Conservation (phyloP, 192 early-diverging fungal genomes). For the Mortierella hygrophila region DNA sequence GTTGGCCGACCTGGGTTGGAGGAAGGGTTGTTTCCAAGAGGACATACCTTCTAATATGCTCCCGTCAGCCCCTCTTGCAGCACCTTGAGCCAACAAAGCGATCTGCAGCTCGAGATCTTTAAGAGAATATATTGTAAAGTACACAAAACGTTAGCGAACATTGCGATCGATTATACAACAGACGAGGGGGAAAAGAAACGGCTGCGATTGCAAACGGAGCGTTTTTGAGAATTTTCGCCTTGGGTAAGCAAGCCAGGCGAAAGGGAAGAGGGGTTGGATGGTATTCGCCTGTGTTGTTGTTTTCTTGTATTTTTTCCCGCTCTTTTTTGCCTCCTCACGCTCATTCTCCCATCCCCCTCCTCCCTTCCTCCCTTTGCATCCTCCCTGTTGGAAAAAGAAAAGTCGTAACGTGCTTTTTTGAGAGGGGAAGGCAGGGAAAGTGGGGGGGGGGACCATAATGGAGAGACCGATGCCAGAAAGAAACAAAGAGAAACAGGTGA, state of each 20-base stretch:
- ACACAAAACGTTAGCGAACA: neutral
- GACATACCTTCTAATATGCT: constrained; percentile 43
- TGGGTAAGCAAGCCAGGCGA: constrained; percentile 1
- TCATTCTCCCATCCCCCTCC: neutral
- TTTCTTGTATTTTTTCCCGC: constrained; percentile 21
- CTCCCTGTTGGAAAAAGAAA: constrained; percentile 6
- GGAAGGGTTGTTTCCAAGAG: neutral
- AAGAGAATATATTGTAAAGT: constrained; percentile 19
- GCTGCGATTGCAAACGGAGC: neutral
- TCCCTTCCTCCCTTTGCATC: neutral
- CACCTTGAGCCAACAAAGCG: constrained; percentile 21
- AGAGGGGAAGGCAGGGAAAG: neutral
- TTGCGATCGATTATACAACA: neutral
- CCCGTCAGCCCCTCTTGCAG: constrained; percentile 36
- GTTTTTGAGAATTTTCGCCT: neutral
- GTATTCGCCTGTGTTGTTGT: neutral
- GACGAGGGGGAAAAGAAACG: neutral
- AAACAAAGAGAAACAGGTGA: neutral
- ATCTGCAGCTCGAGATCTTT: constrained; percentile 16
- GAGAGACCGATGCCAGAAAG: neutral
- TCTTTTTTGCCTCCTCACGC: neutral
- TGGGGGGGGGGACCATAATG: neutral
- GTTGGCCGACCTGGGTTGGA: neutral
- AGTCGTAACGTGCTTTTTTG: neutral
- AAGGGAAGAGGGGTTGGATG: neutral